These are phyloP conservation scores for Hypoxylon sp. DNA, from an alignment of 2,329 filamentous ascomycete genomes.

Conservation along the genomic window DNA sequence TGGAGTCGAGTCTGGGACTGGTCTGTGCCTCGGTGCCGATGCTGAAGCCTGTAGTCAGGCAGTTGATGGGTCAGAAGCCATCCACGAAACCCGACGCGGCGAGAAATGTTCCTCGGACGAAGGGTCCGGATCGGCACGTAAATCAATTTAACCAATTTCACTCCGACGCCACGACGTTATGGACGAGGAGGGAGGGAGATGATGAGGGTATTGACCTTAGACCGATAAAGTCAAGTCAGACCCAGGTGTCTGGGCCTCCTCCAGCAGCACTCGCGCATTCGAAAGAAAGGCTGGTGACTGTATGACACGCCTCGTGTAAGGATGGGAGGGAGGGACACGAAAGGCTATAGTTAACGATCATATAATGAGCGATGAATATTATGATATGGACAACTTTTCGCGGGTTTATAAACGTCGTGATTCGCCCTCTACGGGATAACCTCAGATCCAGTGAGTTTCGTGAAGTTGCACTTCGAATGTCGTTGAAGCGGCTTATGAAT, in stretches of 20 bases:
- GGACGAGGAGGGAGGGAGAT: conserved; percentile 26
- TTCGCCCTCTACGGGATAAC: neutral
- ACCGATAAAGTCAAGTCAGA: conserved; percentile 25
- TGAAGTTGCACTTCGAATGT: conserved; percentile 1
- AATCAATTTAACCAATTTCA: conserved; percentile 28
- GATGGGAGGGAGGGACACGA: conserved; percentile 4
- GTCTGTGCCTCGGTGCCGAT: conserved; percentile 43
- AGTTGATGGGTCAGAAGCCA: conserved; percentile 38
- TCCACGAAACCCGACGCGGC: conserved; percentile 36
- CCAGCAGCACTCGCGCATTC: conserved; percentile 16
- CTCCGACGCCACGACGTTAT: conserved; percentile 41
- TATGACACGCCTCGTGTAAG: conserved; percentile 27
- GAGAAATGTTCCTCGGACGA: conserved; percentile 39
- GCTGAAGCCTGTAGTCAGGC: conserved; percentile 39
- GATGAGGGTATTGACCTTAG: conserved; percentile 31
- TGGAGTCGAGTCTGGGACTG: conserved; percentile 41
- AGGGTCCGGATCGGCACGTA: conserved; percentile 11
- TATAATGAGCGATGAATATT: conserved; percentile 33
- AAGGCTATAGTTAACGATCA: conserved; percentile 14
- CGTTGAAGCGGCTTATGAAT: conserved; percentile 16
- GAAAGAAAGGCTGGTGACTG: conserved; percentile 31
- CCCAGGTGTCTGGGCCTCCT: conserved; percentile 6
- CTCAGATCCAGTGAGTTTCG: neutral
- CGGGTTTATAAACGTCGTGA: neutral
- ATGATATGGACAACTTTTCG: conserved; percentile 2